A percentile compares a stretch with the other conserved stretches of the same genome.
phyloP scores from a whole-genome alignment of 148 eudicot genomes.

The Vaccinium myrtillus region DNA sequence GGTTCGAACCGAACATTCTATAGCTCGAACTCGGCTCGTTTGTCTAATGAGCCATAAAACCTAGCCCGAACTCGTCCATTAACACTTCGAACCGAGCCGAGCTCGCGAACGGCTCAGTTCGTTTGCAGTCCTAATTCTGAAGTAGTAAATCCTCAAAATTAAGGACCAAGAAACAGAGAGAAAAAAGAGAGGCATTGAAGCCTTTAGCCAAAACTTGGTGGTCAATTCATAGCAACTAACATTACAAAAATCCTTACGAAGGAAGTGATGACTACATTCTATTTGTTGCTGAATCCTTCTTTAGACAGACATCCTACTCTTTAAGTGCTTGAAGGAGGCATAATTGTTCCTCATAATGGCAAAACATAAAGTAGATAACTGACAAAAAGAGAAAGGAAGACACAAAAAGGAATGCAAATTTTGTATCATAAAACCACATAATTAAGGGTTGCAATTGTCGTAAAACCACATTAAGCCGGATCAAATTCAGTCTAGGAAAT shows the following conservation, averaged over 20 bases:
- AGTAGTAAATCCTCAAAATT: background rate
- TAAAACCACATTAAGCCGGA: background rate
- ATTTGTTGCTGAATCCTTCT: no score
- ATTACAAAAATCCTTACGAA: background rate
- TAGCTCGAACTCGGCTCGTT: no score
- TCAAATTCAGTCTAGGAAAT: background rate
- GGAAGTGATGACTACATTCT: no score
- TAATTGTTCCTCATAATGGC: background rate
- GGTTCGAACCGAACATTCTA: no score
- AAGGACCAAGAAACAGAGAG: background rate
- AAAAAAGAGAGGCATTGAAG: background rate
- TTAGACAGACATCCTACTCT: no score
- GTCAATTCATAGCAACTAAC: background rate
- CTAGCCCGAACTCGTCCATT: no score
- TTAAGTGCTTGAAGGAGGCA: constrained; percentile 10
- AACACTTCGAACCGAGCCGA: no score
- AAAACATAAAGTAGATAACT: background rate
- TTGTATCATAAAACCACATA: background rate
- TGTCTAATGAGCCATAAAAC: no score
- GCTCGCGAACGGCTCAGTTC: no score
- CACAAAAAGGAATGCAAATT: background rate
- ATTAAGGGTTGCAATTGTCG: background rate
- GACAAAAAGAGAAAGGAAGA: background rate
- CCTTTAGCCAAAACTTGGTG: background rate
- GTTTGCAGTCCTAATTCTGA: background rate